A percentile compares a stretch with the other conserved stretches of the same genome.
These are phyloP conservation scores for Eucalyptus shirleyi DNA, from an alignment of 345 rosid genomes.

Conservation along the genomic window DNA sequence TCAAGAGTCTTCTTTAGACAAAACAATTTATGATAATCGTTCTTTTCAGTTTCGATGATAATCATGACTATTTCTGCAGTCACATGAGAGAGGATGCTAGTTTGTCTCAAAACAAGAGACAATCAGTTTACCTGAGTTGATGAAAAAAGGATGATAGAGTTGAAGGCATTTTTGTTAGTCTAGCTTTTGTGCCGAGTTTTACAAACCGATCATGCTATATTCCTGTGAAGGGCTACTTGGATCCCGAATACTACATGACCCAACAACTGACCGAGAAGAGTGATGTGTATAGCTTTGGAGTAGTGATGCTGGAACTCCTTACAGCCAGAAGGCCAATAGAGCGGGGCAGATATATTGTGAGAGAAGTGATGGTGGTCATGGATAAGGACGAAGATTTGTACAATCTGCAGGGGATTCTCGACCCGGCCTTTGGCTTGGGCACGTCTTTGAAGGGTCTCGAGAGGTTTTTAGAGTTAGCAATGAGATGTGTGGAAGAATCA, in stretches of 20 bases:
- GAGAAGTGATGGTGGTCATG: slow-evolving; percentile 55
- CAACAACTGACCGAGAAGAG: slow-evolving; percentile 88
- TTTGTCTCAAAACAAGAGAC: neutral
- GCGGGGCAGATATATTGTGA: slow-evolving; percentile 69
- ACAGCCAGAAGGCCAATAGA: slow-evolving; percentile 73
- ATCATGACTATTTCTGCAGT: neutral
- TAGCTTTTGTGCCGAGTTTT: neutral
- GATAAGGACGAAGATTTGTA: slow-evolving; percentile 39
- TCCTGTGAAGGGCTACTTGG: slow-evolving; percentile 60
- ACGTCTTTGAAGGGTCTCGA: slow-evolving; percentile 43
- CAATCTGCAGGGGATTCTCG: slow-evolving; percentile 53
- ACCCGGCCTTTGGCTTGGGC: slow-evolving; percentile 36
- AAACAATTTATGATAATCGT: neutral
- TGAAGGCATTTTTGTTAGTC: neutral
- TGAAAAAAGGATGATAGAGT: neutral
- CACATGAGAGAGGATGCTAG: neutral
- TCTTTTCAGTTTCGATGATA: neutral
- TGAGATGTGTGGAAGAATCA: slow-evolving; percentile 51
- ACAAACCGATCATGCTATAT: neutral
- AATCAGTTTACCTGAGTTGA: neutral
- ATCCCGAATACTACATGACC: slow-evolving; percentile 94
- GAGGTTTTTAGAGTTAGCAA: slow-evolving; percentile 47
- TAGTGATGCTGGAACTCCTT: slow-evolving; percentile 65
- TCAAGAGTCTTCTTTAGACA: neutral
- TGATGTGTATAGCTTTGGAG: slow-evolving; percentile 92